Percentiles rank a stretch among this genome's conserved stretches.
phyloP scores from a whole-genome alignment of 805 yeast genomes.

The Saccharomycopsis sp. region DNA sequence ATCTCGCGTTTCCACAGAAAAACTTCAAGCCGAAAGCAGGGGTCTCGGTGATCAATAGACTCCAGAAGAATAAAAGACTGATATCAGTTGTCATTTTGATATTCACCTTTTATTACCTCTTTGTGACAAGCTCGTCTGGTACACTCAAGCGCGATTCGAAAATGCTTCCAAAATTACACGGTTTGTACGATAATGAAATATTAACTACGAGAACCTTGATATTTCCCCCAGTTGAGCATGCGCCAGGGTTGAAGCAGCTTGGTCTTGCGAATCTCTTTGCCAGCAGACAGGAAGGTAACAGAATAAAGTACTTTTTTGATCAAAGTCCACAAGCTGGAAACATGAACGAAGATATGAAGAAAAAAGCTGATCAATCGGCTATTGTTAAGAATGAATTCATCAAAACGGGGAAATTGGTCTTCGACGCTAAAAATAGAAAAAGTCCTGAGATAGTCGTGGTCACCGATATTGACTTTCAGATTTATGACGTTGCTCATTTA shows the following conservation, averaged over 20 bases:
- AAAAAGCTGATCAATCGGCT: constrained; percentile 25
- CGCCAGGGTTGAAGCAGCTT: constrained; percentile 51
- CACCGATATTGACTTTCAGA: constrained; percentile 70
- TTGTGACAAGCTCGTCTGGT: constrained; percentile 11
- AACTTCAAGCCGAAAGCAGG: constrained; percentile 17
- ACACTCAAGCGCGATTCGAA: constrained; percentile 11
- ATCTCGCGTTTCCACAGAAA: constrained; percentile 21
- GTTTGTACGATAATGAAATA: constrained; percentile 39
- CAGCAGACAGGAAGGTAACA: constrained; percentile 18
- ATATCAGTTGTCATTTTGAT: constrained; percentile 7
- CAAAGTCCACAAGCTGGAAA: constrained; percentile 9
- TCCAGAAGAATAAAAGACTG: constrained; percentile 14
- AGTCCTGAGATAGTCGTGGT: constrained; percentile 69
- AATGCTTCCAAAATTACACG: constrained; percentile 33
- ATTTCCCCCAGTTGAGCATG: constrained; percentile 72
- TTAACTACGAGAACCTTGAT: constrained; percentile 47
- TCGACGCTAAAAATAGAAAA: constrained; percentile 29
- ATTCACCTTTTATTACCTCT: constrained; percentile 14
- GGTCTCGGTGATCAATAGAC: constrained; percentile 6
- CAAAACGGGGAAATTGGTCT: constrained; percentile 58
- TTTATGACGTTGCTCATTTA: constrained; percentile 50
- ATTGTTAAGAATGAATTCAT: constrained; percentile 52
- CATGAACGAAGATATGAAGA: constrained; percentile 2
- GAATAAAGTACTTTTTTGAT: constrained; percentile 19
- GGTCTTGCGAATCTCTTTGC: constrained; percentile 44